These are phyloP conservation scores for Phytophthora brassicae DNA, from an alignment of 352 stramenopile genomes.

Conservation along the genomic window DNA sequence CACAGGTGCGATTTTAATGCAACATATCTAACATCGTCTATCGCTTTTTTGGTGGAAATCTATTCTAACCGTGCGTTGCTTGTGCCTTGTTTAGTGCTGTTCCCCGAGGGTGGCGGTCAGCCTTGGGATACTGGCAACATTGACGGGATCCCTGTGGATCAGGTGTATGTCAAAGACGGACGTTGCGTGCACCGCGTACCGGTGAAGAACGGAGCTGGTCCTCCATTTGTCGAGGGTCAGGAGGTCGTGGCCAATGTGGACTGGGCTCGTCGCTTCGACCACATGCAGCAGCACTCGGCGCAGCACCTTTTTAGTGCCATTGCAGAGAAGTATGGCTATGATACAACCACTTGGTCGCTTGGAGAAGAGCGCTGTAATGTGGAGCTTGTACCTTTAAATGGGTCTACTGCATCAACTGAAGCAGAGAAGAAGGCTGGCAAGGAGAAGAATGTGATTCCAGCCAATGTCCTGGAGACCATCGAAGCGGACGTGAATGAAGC, in stretches of 20 bases:
- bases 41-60: too few relatives aligned
- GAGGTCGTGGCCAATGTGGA: constrained; percentile 62
- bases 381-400: constrained; percentile 58
- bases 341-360: constrained; percentile 84
- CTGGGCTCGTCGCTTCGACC: constrained; percentile 79
- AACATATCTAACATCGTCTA: too few relatives aligned
- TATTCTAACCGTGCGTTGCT: background rate
- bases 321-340: constrained; percentile 65
- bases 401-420: background rate
- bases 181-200: constrained; percentile 64
- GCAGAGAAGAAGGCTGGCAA: constrained; percentile 33
- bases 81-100: constrained; percentile 51
- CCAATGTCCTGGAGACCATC: constrained; percentile 49
- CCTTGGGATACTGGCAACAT: constrained; percentile 79
- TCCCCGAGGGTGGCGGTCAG: constrained; percentile 86
- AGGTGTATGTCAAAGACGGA: constrained; percentile 67
- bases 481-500: constrained; percentile 76
- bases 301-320: constrained; percentile 90
- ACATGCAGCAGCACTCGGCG: constrained; percentile 91
- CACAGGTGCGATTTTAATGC: constrained; percentile 52
- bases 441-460: constrained; percentile 43
- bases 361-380: constrained; percentile 77
- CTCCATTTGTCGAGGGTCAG: constrained; percentile 45
- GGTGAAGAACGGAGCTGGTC: constrained; percentile 18
- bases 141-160: constrained; percentile 46